A percentile compares a stretch with the other conserved stretches of the same genome.
phyloP scores from a whole-genome alignment of 2,329 filamentous ascomycete genomes.

The Neoarthrinium moseri region DNA sequence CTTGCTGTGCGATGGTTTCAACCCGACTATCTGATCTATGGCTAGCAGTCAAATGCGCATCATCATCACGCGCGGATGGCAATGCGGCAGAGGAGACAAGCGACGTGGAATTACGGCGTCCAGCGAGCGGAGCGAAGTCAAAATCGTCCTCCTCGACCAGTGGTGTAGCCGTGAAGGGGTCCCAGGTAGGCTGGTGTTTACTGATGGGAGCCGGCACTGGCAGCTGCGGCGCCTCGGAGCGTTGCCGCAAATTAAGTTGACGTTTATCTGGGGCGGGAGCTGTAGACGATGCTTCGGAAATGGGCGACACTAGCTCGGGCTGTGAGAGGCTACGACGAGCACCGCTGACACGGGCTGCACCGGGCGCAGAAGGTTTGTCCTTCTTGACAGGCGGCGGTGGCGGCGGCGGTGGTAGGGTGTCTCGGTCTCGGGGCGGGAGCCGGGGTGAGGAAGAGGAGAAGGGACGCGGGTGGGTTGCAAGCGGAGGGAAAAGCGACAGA shows the following conservation, averaged over 20 bases:
- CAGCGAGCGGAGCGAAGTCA: slow-evolving; percentile 22
- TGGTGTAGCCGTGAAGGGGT: slow-evolving; percentile 32
- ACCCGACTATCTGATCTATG: slow-evolving; percentile 31
- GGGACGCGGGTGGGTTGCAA: not conserved
- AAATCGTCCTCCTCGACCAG: slow-evolving; percentile 35
- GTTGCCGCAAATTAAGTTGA: not conserved
- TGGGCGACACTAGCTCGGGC: slow-evolving; percentile 30
- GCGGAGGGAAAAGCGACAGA: not conserved
- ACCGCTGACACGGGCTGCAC: slow-evolving; percentile 13
- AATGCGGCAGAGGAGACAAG: not conserved
- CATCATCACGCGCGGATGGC: slow-evolving; percentile 21
- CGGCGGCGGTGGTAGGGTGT: not conserved
- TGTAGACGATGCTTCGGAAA: slow-evolving; percentile 27
- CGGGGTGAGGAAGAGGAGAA: not conserved
- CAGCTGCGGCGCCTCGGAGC: slow-evolving; percentile 12
- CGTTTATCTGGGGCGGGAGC: slow-evolving; percentile 4
- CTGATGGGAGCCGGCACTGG: slow-evolving; percentile 28
- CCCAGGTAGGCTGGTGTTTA: slow-evolving; percentile 33
- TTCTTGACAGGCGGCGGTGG: not conserved
- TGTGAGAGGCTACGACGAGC: slow-evolving; percentile 18
- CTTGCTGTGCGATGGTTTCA: slow-evolving; percentile 25
- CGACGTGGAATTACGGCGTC: slow-evolving; percentile 16
- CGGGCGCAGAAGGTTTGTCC: slow-evolving; percentile 3
- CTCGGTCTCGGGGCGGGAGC: not conserved
- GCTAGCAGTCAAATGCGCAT: slow-evolving; percentile 24